Evolutionary conservation across 768 basidiomycete species (phyloP), one percentile per base, ranked within the genome.

Genomic region (Candolleomyces aberdarensis): DNA sequence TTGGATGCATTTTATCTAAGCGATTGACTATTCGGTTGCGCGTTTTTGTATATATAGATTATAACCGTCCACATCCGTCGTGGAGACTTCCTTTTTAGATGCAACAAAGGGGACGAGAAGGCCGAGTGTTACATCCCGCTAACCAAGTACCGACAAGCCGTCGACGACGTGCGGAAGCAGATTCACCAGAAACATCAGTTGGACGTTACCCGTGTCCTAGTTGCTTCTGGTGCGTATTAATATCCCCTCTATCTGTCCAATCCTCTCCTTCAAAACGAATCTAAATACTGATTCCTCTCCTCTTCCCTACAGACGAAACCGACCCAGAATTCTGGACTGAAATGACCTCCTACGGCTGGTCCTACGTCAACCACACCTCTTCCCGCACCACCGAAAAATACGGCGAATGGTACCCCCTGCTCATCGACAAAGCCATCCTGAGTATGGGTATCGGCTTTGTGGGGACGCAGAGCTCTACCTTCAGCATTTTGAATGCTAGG

Each of bases 391-490:
- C 32, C 26, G 31, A 54, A 17, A 13, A 20, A 17, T 54, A 36
- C 29, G 52, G 52, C 15, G 52, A 54, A 39, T 54, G 52, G 52
- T 54, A 54, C 29, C 52, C 52, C 26, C 6, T 54, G 13, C 31
- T 54, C 15, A 54, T 54, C 17, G 52, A 54, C 15, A 36, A 32
- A 39, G 52, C 32, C 17, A n/a, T 31, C 15, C 31, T 54, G 29
- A 54, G 52, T 15, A 32, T 54, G 29, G 52, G 52, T 2, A 54
- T 40, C n/a, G 52, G 52, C 29, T 54, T 54, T n/a, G 52, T 54
- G 8, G 52, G 52, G 32, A 54, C 52, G 4, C 15, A 39, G 32
- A 11, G 31, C 15, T 54, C 52, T 15, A 54, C 52, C 2, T 54
- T 36, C 36, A 54, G 52, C 52, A 13, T 39, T 1, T 20, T 54